These are phyloP conservation scores for Beauveria rudraprayagi DNA, from an alignment of 2,329 filamentous ascomycete species.

Conservation along the genomic window DNA sequence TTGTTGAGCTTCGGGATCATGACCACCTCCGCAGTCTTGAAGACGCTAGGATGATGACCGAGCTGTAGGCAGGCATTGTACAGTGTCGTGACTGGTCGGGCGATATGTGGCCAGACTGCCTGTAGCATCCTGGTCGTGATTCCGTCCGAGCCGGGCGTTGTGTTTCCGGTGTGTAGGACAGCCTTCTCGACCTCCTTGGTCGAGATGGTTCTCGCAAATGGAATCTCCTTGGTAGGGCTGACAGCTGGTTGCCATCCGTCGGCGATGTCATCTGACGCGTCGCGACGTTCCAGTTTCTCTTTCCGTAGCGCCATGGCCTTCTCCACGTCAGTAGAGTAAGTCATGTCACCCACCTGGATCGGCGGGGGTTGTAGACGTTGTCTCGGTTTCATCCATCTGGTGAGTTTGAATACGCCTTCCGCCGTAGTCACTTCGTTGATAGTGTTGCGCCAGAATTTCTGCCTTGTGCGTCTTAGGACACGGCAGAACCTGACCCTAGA, in stretches of 20 bases:
- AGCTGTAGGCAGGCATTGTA: conserved; percentile 9
- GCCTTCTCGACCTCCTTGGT: neutral
- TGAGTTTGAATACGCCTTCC: conserved; percentile 3
- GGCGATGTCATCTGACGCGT: neutral
- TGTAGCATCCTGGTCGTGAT: conserved; percentile 7
- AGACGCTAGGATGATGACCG: conserved; percentile 16
- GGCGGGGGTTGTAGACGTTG: neutral
- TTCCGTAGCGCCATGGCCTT: conserved; percentile 1
- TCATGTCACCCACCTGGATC: neutral
- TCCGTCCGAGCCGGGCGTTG: neutral
- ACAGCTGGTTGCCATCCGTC: neutral
- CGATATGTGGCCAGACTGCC: neutral
- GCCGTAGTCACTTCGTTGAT: neutral
- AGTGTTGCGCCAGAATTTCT: neutral
- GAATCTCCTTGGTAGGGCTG: neutral
- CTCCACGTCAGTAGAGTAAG: neutral
- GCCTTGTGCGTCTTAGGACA: neutral
- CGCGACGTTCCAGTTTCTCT: conserved; percentile 1
- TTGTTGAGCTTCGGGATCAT: conserved; percentile 19
- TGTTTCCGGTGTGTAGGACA: conserved; percentile 2
- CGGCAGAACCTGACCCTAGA: too few species aligned
- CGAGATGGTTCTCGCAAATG: neutral
- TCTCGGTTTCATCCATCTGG: conserved; percentile 3
- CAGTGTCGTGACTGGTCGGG: neutral
- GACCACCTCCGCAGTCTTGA: conserved; percentile 17